phyloP scores from a whole-genome alignment of 495 filamentous ascomycete genomes.

The Talaromyces borbonicus region DNA sequence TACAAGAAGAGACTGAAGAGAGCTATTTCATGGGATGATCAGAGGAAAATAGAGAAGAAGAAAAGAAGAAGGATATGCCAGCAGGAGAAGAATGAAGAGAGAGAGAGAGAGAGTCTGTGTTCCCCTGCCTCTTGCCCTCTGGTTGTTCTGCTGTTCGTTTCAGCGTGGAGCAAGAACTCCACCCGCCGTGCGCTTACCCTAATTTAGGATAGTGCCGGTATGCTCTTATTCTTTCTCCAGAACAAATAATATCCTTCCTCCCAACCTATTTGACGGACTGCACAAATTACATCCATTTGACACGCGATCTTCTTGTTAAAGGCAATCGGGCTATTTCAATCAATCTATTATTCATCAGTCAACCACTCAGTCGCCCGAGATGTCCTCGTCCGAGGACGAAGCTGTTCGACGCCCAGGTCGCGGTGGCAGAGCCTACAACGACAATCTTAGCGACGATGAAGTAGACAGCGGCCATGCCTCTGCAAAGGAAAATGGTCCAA shows the following conservation, averaged over 20 bases:
- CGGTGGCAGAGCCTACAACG: conserved; percentile 13
- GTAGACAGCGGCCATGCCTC: conserved; percentile 26
- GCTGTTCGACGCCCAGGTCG: conserved; percentile 32
- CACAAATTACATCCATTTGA: no score
- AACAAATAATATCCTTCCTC: no score
- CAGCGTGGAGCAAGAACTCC: conserved; percentile 6
- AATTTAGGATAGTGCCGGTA: conserved; percentile 2
- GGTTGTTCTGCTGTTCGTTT: conserved; percentile 5
- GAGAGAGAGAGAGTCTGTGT: conserved; percentile 1
- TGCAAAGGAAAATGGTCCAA: not conserved
- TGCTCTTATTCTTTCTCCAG: no score
- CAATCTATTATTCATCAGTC: no score
- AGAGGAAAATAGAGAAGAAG: not conserved
- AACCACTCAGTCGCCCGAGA: conserved; percentile 10
- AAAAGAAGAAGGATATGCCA: not conserved
- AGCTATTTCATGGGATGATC: no score
- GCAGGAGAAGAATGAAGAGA: conserved; percentile 1
- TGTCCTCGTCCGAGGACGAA: conserved; percentile 38
- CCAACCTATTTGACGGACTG: no score
- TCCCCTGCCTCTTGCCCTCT: conserved; percentile 1
- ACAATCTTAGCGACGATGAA: conserved; percentile 39
- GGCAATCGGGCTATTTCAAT: no score
- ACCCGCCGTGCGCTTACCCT: not conserved
- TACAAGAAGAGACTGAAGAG: no score
- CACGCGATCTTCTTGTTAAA: no score